A percentile compares a stretch with the other conserved stretches of the same genome.
Evolutionary conservation across 176 grass and related monocot species (phyloP).

Genomic region (Cocos nucifera): DNA sequence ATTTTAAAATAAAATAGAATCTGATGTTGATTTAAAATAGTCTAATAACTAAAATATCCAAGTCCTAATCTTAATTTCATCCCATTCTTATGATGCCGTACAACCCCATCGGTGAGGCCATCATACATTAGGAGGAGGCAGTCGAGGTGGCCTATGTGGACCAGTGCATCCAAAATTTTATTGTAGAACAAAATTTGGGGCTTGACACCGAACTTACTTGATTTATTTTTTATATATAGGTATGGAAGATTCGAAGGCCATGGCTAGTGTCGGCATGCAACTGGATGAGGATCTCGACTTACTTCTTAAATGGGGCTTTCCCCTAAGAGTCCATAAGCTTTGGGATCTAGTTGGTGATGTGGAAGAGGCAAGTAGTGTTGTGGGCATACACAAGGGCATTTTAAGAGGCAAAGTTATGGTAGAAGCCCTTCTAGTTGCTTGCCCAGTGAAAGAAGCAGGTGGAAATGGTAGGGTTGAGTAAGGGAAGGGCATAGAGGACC

Average conservation of each 20-base stretch:
- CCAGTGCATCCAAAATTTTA: constrained; percentile 47
- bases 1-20: too few species aligned
- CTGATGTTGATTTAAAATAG: too few species aligned
- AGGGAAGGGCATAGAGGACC: constrained; percentile 45
- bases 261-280: constrained; percentile 52
- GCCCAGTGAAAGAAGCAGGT: constrained; percentile 84
- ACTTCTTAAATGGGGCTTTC: constrained; percentile 47
- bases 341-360: constrained; percentile 55
- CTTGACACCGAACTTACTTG: constrained; percentile 43
- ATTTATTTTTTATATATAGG: constrained; percentile 46
- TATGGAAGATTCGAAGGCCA: constrained; percentile 48
- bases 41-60: too few species aligned
- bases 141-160: constrained; percentile 37
- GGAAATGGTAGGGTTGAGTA: constrained; percentile 38
- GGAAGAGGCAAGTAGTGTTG: constrained; percentile 27
- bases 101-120: too few species aligned
- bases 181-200: constrained; percentile 62
- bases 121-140: constrained; percentile 48
- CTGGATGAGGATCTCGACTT: constrained; percentile 59
- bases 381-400: constrained; percentile 55
- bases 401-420: constrained; percentile 56
- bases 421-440: constrained; percentile 56
- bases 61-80: too few species aligned
- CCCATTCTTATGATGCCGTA: too few species aligned
- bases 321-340: constrained; percentile 73